Conservation (phyloP, 371 early-diverging fungal genomes). For the Mucor sp. region DNA sequence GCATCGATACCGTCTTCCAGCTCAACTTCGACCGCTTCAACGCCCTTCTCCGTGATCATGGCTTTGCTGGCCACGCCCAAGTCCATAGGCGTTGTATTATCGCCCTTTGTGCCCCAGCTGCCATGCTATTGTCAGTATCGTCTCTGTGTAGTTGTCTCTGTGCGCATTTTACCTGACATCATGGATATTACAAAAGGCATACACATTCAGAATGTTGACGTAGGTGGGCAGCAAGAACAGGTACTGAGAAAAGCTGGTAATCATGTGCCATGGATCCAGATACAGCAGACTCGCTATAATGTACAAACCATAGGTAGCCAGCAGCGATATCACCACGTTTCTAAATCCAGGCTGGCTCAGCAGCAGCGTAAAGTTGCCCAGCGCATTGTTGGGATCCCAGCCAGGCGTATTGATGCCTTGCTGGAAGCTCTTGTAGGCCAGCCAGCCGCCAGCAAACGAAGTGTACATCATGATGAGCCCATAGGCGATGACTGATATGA, state of each 20-base stretch:
- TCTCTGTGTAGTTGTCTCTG: not conserved
- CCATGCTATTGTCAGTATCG: not conserved
- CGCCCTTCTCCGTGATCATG: conserved; percentile 34
- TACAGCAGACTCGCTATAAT: conserved; percentile 75
- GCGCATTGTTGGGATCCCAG: conserved; percentile 22
- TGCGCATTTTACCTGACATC: conserved; percentile 68
- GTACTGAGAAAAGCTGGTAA: conserved; percentile 88
- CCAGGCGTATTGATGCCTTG: conserved; percentile 17
- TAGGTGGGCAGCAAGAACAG: conserved; percentile 83
- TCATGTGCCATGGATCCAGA: conserved; percentile 93
- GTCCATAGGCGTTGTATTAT: conserved; percentile 54
- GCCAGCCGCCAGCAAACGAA: conserved; percentile 53
- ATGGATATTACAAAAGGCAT: conserved; percentile 87
- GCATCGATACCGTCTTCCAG: conserved; percentile 68
- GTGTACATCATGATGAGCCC: conserved; percentile 60
- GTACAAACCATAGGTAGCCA: conserved; percentile 88
- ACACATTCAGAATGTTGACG: conserved; percentile 89
- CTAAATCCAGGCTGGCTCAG: conserved; percentile 61
- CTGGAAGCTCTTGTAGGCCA: conserved; percentile 43
- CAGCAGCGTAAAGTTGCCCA: conserved; percentile 22
- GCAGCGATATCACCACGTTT: conserved; percentile 77
- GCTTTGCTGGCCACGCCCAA: conserved; percentile 54
- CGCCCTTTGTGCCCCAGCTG: conserved; percentile 96
- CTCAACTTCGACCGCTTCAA: conserved; percentile 68
- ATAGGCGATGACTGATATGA: conserved; percentile 54